Base-by-base conservation (phyloP, 1,284 basidiomycete genomes). In the Trametes polyzona region DNA sequence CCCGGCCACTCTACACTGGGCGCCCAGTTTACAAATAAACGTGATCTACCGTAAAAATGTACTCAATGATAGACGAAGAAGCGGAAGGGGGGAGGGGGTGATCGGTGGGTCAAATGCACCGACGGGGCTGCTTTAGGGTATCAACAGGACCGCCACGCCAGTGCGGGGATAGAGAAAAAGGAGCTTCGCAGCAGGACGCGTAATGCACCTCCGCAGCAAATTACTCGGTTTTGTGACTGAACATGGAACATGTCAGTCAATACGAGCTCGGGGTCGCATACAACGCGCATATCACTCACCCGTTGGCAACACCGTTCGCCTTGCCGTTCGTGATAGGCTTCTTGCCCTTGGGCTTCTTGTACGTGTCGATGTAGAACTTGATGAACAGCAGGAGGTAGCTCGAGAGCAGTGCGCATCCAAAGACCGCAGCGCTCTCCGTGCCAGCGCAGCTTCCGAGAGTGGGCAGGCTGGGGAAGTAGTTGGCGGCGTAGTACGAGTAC, bases 331-430 rank as follows among this genome's bases (percentile, higher is more conserved):
- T 58, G 37, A 69, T 43, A 17, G 72, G 58, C 61, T 74, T 78
- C 71, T 75, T 78, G 55, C 73, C 72, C 51, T 71, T 73, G 16
- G 87, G 82, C 71, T 87, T 88, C 77, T 87, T 87, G 78, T 93
- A 93, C 19, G 90, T 93, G 71, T 88, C 83, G 67, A 92, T 82
- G 75, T 93, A 93, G 74, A 93, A 93, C 73, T 93, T 88, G 79
- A 96, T 93, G 82, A 96, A 96, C 58, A 97, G 83, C 67, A 87
- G 82, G 53, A 97, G 85, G 76, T 98, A 99, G 70, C 86, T 90
- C 41, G 92, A 92, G 65, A 99, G 81, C 57, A 99, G 83, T 16
- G 73, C 83, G 72, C 95, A 96, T 51, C 96, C 97, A 53, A 96
- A 92, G 61, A 94, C 61, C 2, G 96, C 97, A 55, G 96, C 93